Evolutionary conservation across 164 flowering plant genomes (phyloP).

Genomic region (Nelumbo lutea): DNA sequence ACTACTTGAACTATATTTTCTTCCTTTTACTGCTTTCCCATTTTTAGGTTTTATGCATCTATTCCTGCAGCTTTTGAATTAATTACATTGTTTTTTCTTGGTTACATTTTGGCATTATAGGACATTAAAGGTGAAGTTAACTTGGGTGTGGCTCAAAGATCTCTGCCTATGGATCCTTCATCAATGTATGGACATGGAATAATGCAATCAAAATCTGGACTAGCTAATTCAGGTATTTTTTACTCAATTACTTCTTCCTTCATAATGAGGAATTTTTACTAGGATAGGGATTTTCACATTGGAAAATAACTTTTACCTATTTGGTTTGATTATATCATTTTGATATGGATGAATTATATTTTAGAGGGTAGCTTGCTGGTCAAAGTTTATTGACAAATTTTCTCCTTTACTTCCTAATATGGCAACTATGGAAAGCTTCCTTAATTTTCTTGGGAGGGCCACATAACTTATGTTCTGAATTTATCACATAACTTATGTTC

Average conservation of each 20-base stretch:
- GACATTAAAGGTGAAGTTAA: slow-evolving; percentile 68
- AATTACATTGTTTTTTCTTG: neutral
- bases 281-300: too few relatives aligned
- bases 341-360: too few relatives aligned
- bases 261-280: neutral
- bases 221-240: slow-evolving; percentile 53
- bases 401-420: too few relatives aligned
- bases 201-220: slow-evolving; percentile 77
- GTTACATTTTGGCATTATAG: slow-evolving; percentile 29
- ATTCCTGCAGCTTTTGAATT: neutral
- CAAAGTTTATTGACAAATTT: too few relatives aligned
- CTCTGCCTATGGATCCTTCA: slow-evolving; percentile 76
- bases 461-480: too few relatives aligned
- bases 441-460: too few relatives aligned
- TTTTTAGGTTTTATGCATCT: neutral
- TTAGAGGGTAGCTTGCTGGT: too few relatives aligned
- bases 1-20: slow-evolving; percentile 21
- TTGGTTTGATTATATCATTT: too few relatives aligned
- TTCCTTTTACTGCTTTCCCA: neutral
- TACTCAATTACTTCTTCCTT: neutral
- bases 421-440: too few relatives aligned
- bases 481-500: too few relatives aligned
- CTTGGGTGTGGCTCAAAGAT: slow-evolving; percentile 55
- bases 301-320: too few relatives aligned
- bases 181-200: slow-evolving; percentile 78